Evolutionary conservation across 1,284 basidiomycete genomes (phyloP).

Genomic region (Pseudozyma tsukubaensis): DNA sequence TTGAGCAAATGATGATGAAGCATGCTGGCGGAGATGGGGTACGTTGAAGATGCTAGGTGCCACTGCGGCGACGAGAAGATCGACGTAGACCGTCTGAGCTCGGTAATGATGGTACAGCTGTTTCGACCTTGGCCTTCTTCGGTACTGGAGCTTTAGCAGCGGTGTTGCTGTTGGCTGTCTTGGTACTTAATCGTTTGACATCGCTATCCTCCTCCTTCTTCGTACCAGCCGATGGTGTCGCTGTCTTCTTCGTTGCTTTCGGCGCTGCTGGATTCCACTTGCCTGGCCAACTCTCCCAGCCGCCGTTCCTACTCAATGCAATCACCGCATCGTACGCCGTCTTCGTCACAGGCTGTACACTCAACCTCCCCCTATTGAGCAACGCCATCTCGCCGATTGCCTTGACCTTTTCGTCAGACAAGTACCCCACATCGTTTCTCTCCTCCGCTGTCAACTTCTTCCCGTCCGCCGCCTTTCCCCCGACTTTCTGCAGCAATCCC

Average conservation of each 20-base stretch:
- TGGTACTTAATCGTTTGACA: neutral
- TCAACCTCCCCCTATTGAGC: conserved; percentile 84
- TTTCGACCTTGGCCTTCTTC: conserved; percentile 22
- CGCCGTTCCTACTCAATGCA: conserved; percentile 78
- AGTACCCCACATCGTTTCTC: conserved; percentile 71
- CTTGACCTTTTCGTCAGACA: conserved; percentile 61
- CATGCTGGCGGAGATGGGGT: too few species aligned
- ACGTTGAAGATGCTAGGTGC: conserved; percentile 5
- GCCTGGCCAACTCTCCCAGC: conserved; percentile 69
- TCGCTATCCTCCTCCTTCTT: conserved; percentile 3
- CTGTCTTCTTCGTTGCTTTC: neutral
- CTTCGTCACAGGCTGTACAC: conserved; percentile 80
- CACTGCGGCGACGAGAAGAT: conserved; percentile 27
- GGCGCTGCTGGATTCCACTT: conserved; percentile 55
- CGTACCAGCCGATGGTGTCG: neutral
- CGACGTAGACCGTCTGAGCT: conserved; percentile 18
- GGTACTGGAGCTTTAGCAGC: neutral
- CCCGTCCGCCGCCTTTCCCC: conserved; percentile 74
- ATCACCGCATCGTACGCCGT: conserved; percentile 79
- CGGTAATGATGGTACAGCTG: neutral
- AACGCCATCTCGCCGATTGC: conserved; percentile 79
- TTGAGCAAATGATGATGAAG: neutral
- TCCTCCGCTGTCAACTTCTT: conserved; percentile 74
- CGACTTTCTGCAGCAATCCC: conserved; percentile 80
- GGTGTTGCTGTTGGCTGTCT: neutral